Base-by-base conservation (phyloP, 495 filamentous ascomycete species). In the Parathielavia hyrcaniae region DNA sequence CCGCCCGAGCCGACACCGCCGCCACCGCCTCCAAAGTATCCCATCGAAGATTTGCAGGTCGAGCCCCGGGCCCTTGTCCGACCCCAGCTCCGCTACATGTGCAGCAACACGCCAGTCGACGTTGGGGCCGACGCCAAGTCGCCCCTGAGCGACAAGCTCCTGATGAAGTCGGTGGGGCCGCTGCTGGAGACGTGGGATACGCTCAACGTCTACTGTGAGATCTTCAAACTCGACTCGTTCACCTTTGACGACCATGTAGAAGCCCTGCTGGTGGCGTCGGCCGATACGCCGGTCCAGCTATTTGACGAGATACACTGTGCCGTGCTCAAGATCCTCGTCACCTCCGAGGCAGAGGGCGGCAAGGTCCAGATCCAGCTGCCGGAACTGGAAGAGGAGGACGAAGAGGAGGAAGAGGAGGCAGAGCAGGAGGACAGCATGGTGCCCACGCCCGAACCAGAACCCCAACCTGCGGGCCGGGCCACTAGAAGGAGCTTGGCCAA, bases 231-330 rank as follows among this genome's bases (percentile, higher is more conserved):
- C 22, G 93, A 98, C 68, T 97, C 92, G 0, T 98, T 97, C 66
- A 97, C 92, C 0, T 92, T 98, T 64, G 93, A 98, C 67, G 95
- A 98, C 72, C 97, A 89, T 65, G 72, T 96, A 19, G 89, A 97
- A 65, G 87, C 92, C 5, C 83, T 98, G 78, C 79, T 85, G 49
- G 86, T 93, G 55, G 80, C 84, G 0, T 89, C 84, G 0, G 82
- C 87, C 11, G 88, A 90, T 32, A 75, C 84, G 2, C 85, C 90
- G 23, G 96, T 95, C 53, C 85, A 97, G 67, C 77, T 98, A 0
- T 88, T 96, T 62, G 84, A 86, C 26, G 93, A 98, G 67, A 81
- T 92, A 0, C 91, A 97, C 69, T 98, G 93, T 68, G 84, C 95
- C 0, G 81, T 96, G 4, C 73, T 98, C 46, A 96, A 96, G 66